phyloP scores from a whole-genome alignment of 2,329 filamentous ascomycete species.

The Colletotrichum salicis region DNA sequence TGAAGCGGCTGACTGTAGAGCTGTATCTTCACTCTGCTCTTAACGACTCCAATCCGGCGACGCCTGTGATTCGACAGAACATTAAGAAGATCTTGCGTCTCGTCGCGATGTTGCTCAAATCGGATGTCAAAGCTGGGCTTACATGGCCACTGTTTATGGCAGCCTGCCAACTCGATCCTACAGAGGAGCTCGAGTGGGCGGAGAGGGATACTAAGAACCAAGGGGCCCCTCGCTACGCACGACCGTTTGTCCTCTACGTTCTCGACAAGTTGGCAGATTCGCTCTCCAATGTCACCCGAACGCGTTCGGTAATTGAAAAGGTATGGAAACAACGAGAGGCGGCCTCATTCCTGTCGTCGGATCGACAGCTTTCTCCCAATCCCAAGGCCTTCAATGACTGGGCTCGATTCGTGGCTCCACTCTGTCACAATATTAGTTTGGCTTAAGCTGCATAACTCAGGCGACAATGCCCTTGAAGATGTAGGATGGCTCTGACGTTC shows the following conservation, averaged over 20 bases:
- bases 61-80: constrained; percentile 37
- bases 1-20: constrained; percentile 53
- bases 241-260: constrained; percentile 50
- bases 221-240: constrained; percentile 42
- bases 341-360: constrained; percentile 16
- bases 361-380: constrained; percentile 29
- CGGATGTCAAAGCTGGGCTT: constrained; percentile 46
- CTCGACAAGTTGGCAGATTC: constrained; percentile 50
- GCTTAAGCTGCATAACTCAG: constrained; percentile 40
- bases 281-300: constrained; percentile 52
- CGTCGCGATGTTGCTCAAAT: constrained; percentile 45
- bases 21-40: constrained; percentile 55
- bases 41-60: constrained; percentile 51
- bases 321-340: constrained; percentile 54
- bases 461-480: neutral
- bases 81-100: constrained; percentile 49
- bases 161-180: constrained; percentile 51
- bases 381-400: constrained; percentile 49
- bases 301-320: constrained; percentile 54
- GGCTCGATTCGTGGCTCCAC: constrained; percentile 53
- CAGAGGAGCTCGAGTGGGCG: constrained; percentile 47
- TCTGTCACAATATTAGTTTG: constrained; percentile 53
- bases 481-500: neutral
- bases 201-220: constrained; percentile 34
- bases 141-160: constrained; percentile 56